Conservation (phyloP, 129 eudicot species). For the Smallanthus sonchifolius region DNA sequence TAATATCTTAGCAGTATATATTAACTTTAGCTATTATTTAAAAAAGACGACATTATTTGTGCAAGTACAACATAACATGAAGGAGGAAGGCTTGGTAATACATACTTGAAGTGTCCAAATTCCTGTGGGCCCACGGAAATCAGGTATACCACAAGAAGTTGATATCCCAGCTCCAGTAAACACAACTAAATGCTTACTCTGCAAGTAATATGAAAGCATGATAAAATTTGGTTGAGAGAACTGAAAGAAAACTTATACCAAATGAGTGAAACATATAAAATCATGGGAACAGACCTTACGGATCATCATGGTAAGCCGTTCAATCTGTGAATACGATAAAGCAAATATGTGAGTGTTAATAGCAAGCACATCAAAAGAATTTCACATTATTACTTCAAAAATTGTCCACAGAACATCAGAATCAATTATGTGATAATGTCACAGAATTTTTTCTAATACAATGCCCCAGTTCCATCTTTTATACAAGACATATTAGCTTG, state of each 20-base stretch:
- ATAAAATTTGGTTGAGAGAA: conserved; percentile 12
- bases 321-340: conserved; percentile 54
- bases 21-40: not conserved
- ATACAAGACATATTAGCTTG: not conserved
- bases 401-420: not conserved
- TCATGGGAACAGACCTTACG: conserved; percentile 53
- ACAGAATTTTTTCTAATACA: not conserved
- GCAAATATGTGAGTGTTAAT: conserved; percentile 7
- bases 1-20: not conserved
- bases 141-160: conserved; percentile 99
- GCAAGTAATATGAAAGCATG: conserved; percentile 9
- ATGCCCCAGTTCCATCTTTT: not conserved
- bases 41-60: not conserved
- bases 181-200: conserved; percentile 91
- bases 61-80: conserved; percentile 2
- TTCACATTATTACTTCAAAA: not conserved
- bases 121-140: conserved; percentile 97
- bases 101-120: conserved; percentile 97
- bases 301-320: conserved; percentile 64
- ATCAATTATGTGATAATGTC: not conserved
- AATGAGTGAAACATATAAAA: not conserved
- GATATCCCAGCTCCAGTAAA: conserved; percentile 99
- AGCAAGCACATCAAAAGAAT: conserved; percentile 10
- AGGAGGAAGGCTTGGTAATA: not conserved
- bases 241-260: conserved; percentile 8